Evolutionary conservation across 2,329 filamentous ascomycete species (phyloP).

Genomic region (Neopestalotiopsis rosae): DNA sequence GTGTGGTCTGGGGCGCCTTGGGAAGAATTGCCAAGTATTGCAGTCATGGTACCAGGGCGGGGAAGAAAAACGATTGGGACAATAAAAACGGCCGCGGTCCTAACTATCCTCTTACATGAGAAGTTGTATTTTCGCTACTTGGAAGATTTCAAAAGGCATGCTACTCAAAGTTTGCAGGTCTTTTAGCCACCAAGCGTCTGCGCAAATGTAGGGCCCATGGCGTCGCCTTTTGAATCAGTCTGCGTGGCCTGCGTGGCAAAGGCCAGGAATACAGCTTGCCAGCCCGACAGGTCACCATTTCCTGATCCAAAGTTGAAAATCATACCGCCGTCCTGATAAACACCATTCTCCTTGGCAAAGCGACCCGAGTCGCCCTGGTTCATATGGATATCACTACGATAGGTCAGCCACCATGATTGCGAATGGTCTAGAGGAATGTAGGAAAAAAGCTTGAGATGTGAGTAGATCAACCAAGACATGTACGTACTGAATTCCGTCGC

Average conservation of each 20-base stretch:
- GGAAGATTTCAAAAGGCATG: too few species aligned
- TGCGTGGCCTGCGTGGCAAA: slow-evolving; percentile 42
- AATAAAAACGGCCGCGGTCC: too few species aligned
- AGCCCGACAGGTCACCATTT: slow-evolving; percentile 28
- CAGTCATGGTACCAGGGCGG: too few species aligned
- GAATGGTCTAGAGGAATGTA: not conserved
- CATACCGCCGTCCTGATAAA: slow-evolving; percentile 41
- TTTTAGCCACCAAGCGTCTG: slow-evolving; percentile 19
- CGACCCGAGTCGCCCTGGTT: slow-evolving; percentile 31
- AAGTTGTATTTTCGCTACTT: too few species aligned
- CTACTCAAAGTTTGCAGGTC: not conserved
- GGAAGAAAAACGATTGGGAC: too few species aligned
- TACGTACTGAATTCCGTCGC: slow-evolving; percentile 36
- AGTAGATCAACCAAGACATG: too few species aligned
- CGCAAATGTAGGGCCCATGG: slow-evolving; percentile 26
- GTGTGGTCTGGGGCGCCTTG: too few species aligned
- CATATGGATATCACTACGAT: slow-evolving; percentile 41
- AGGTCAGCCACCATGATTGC: not conserved
- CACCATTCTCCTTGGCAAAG: slow-evolving; percentile 36
- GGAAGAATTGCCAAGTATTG: too few species aligned
- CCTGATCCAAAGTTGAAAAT: slow-evolving; percentile 40
- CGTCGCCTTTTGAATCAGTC: slow-evolving; percentile 35
- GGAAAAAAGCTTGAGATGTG: too few species aligned
- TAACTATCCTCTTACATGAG: too few species aligned
- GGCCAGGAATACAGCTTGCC: slow-evolving; percentile 44